phyloP scores from a whole-genome alignment of 2,329 filamentous ascomycete species.

The Curvularia sp. region DNA sequence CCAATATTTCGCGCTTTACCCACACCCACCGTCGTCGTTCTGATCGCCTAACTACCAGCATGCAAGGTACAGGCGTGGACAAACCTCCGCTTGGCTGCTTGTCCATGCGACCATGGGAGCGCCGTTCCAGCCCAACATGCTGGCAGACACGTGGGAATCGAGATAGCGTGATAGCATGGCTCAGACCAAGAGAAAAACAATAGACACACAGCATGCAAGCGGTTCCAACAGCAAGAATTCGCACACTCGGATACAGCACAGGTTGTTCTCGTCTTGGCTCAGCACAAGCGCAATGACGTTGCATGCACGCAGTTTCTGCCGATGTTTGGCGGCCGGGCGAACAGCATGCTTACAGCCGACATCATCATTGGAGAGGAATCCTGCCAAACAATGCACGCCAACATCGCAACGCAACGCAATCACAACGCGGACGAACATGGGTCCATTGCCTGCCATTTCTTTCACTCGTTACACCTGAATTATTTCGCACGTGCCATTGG shows the following conservation, averaged over 20 bases:
- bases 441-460: neutral
- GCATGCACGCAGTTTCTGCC: constrained; percentile 5
- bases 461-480: constrained; percentile 11
- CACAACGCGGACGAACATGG: neutral
- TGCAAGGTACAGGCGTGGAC: constrained; percentile 21
- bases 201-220: neutral
- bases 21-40: neutral
- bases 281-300: constrained; percentile 14
- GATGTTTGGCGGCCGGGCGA: constrained; percentile 7
- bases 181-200: constrained; percentile 2
- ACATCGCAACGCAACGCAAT: neutral
- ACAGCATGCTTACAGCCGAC: constrained; percentile 6
- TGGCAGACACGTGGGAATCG: neutral
- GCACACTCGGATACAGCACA: constrained; percentile 1
- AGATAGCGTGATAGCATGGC: neutral
- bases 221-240: constrained; percentile 5
- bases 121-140: constrained; percentile 1
- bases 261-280: constrained; percentile 7
- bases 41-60: neutral
- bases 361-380: constrained; percentile 6
- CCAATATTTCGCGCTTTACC: constrained; percentile 1
- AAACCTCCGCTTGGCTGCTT: constrained; percentile 14
- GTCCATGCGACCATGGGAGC: constrained; percentile 3
- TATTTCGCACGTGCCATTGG: constrained; percentile 69
- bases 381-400: neutral